A percentile compares a stretch with the other conserved stretches of the same genome.
These are phyloP conservation scores for Suillus cothurnatus DNA, from an alignment of 768 basidiomycete species.

Conservation along the genomic window DNA sequence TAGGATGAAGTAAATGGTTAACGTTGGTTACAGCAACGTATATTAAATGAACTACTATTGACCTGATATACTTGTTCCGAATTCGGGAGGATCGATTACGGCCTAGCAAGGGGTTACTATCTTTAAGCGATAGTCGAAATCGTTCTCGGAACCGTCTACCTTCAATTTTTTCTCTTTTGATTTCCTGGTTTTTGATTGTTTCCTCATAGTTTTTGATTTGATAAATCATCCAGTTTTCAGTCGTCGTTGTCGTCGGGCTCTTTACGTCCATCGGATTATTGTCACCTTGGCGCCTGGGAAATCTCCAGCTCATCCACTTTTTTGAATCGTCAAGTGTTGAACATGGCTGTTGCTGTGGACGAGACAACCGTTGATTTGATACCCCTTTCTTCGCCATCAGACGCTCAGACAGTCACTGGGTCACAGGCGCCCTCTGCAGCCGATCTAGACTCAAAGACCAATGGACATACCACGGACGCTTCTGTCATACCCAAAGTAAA, in stretches of 20 bases:
- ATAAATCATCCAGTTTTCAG: background rate
- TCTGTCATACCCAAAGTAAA: conserved; percentile 37
- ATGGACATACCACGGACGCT: conserved; percentile 12
- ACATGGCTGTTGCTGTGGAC: conserved; percentile 3
- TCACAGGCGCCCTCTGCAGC: conserved; percentile 12
- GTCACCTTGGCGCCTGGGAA: conserved; percentile 1
- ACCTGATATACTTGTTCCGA: conserved; percentile 3
- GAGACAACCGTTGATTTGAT: conserved; percentile 21
- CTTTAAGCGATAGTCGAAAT: background rate
- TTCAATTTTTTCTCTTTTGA: background rate
- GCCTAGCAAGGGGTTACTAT: conserved; percentile 1
- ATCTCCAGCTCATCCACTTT: background rate
- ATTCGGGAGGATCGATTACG: conserved; percentile 2
- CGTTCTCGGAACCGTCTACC: background rate
- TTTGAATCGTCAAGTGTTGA: background rate
- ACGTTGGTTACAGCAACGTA: conserved; percentile 11
- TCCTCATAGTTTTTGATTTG: background rate
- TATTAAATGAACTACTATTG: conserved; percentile 9
- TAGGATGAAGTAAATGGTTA: background rate
- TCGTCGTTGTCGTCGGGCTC: background rate
- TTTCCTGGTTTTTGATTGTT: background rate
- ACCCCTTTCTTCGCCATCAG: conserved; percentile 10
- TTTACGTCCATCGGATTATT: background rate
- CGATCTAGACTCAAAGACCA: conserved; percentile 15
- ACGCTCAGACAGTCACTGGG: background rate